Conservation (phyloP, 2,329 filamentous ascomycete genomes). For the Colletotrichum eremochloae region DNA sequence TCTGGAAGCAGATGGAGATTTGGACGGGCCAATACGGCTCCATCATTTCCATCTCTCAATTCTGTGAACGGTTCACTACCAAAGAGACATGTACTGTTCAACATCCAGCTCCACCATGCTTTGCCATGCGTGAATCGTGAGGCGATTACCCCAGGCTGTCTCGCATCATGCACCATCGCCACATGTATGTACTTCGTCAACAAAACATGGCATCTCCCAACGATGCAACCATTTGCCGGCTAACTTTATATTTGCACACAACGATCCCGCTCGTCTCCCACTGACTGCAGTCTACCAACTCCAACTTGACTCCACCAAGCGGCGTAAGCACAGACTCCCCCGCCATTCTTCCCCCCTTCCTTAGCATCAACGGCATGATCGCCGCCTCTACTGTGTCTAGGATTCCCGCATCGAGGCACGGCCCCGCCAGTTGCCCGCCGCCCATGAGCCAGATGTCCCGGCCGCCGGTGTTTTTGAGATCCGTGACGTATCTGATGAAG, state of each 20-base stretch:
- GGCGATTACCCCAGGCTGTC: background rate
- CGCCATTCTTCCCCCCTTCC: constrained; percentile 47
- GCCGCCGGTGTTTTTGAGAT: constrained; percentile 43
- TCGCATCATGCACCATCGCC: no score
- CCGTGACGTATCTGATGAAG: constrained; percentile 43
- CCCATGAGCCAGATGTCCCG: constrained; percentile 55
- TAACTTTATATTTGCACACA: constrained; percentile 43
- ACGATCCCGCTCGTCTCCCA: constrained; percentile 44
- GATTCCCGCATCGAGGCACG: constrained; percentile 48
- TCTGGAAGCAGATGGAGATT: background rate
- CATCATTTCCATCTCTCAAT: background rate
- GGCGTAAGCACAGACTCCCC: constrained; percentile 6
- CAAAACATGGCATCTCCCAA: constrained; percentile 26
- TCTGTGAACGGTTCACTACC: background rate
- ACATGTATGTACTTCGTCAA: background rate
- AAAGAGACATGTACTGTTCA: background rate
- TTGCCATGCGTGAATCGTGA: background rate
- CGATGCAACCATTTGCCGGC: constrained; percentile 25
- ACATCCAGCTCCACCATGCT: background rate
- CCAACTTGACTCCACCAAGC: constrained; percentile 26
- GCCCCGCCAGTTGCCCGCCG: constrained; percentile 48
- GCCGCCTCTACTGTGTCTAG: constrained; percentile 50
- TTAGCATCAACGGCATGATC: constrained; percentile 47
- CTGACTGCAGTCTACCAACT: constrained; percentile 32
- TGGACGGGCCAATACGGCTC: background rate